Conservation (phyloP, 148 eudicot genomes). For the Oxyria digyna region DNA sequence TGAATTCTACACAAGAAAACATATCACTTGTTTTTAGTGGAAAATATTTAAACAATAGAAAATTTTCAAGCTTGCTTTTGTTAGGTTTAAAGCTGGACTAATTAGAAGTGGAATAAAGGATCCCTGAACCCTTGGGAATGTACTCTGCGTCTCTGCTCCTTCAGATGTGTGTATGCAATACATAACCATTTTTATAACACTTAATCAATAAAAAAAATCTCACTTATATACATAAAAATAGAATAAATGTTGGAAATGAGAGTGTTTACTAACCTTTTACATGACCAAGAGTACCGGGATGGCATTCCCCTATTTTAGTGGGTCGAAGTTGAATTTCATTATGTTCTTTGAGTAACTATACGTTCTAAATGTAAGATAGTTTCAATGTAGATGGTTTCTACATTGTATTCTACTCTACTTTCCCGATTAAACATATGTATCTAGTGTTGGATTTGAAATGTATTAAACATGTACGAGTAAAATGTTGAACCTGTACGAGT, state of each 20-base stretch:
- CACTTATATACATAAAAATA: neutral
- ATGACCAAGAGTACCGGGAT: constrained; percentile 82
- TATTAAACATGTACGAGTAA: too few relatives aligned
- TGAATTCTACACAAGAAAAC: constrained; percentile 3
- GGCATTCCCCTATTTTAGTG: constrained; percentile 89
- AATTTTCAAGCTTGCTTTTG: neutral
- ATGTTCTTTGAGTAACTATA: too few relatives aligned
- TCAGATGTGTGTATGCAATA: constrained; percentile 69
- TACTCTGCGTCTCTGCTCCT: constrained; percentile 80
- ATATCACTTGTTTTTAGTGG: neutral
- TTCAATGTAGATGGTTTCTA: too few relatives aligned
- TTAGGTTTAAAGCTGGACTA: neutral
- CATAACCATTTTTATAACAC: constrained; percentile 90
- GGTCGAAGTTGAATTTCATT: too few relatives aligned
- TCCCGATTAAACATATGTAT: too few relatives aligned
- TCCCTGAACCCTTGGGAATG: constrained; percentile 78
- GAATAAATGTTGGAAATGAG: too few relatives aligned
- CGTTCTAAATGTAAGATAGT: too few relatives aligned
- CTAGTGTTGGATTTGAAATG: too few relatives aligned
- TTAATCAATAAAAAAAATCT: constrained; percentile 17
- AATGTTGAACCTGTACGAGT: too few relatives aligned
- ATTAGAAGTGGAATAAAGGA: constrained; percentile 40
- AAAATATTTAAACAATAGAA: neutral
- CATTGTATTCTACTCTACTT: too few relatives aligned
- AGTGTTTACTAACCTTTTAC: constrained; percentile 48